Evolutionary conservation across 495 filamentous ascomycete genomes (phyloP).

Genomic region (Podospora australis): DNA sequence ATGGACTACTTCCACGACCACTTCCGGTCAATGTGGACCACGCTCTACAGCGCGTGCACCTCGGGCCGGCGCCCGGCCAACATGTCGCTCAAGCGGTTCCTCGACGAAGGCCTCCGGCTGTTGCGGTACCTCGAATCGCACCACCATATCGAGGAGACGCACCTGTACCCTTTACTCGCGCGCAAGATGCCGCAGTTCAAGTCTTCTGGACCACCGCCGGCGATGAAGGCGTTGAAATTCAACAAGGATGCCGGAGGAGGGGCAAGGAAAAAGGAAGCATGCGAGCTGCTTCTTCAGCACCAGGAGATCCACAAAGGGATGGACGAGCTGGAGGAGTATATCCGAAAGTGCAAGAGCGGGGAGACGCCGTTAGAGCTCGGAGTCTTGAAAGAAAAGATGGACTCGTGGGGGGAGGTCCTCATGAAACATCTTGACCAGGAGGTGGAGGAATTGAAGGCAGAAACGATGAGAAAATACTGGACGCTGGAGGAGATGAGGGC

Average conservation of each 20-base stretch:
- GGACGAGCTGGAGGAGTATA: constrained; percentile 64
- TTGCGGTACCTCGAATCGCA: constrained; percentile 63
- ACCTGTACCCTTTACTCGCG: constrained; percentile 75
- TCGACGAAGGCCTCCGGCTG: constrained; percentile 59
- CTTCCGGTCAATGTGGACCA: constrained; percentile 68
- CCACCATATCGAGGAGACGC: constrained; percentile 77
- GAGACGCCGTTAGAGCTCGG: constrained; percentile 62
- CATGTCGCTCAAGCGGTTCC: constrained; percentile 54
- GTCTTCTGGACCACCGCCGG: too few species aligned
- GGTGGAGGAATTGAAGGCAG: constrained; percentile 61
- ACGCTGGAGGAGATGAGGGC: constrained; percentile 63
- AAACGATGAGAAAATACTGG: constrained; percentile 88
- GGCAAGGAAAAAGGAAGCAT: constrained; percentile 9
- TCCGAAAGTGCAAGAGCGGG: constrained; percentile 55
- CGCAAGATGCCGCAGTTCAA: constrained; percentile 74
- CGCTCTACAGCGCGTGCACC: constrained; percentile 55
- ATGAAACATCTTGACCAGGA: constrained; percentile 71
- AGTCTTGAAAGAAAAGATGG: constrained; percentile 64
- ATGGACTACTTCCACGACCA: constrained; percentile 79
- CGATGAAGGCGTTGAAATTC: not conserved
- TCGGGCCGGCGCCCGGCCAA: constrained; percentile 46
- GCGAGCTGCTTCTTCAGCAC: constrained; percentile 70
- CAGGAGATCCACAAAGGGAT: constrained; percentile 73
- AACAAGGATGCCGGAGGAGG: too few species aligned
- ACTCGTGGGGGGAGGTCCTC: constrained; percentile 56